phyloP scores from a whole-genome alignment of 352 stramenopile genomes.

The Detonula confervacea region DNA sequence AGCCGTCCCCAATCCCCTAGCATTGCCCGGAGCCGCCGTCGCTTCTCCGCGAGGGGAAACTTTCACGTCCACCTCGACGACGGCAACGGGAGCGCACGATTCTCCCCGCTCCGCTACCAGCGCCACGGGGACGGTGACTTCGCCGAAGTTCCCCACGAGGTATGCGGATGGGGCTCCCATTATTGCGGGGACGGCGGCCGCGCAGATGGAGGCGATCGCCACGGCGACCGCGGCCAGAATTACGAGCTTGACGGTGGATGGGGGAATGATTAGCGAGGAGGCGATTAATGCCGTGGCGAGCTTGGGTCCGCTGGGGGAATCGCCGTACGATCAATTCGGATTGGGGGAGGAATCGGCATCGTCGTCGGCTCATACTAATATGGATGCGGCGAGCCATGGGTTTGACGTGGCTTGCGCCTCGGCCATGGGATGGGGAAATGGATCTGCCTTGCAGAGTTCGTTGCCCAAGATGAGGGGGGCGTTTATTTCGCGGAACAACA shows the following conservation, averaged over 20 bases:
- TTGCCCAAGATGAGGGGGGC: background rate
- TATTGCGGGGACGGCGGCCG: slow-evolving; percentile 58
- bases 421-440: too few relatives aligned
- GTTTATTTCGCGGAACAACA: slow-evolving; percentile 6
- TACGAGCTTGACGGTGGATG: slow-evolving; percentile 23
- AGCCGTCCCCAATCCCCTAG: background rate
- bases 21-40: background rate
- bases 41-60: too few relatives aligned
- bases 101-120: background rate
- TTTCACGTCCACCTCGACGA: too few relatives aligned
- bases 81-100: too few relatives aligned
- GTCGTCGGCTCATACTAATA: too few relatives aligned
- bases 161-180: slow-evolving; percentile 58
- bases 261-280: background rate
- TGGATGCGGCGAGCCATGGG: background rate
- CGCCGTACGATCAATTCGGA: background rate
- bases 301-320: slow-evolving; percentile 12
- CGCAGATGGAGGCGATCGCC: slow-evolving; percentile 51
- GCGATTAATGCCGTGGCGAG: slow-evolving; percentile 24
- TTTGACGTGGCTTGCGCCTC: background rate
- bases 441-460: too few relatives aligned
- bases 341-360: slow-evolving; percentile 13
- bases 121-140: background rate
- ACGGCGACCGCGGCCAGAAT: slow-evolving; percentile 33
- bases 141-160: slow-evolving; percentile 7